Conservation (phyloP, 768 basidiomycete genomes). For the Hypholoma sublateritium region DNA sequence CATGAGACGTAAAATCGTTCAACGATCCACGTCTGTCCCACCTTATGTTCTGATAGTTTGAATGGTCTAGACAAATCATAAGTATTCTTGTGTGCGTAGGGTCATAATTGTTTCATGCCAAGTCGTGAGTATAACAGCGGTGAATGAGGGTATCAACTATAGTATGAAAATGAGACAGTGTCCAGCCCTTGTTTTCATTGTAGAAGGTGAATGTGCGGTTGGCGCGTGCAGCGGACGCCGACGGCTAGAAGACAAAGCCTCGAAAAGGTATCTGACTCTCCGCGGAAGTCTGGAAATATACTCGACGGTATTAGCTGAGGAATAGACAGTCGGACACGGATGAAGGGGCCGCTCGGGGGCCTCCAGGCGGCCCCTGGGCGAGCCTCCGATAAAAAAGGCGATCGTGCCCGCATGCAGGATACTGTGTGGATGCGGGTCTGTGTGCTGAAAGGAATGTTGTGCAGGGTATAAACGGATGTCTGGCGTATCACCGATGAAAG, state of each 20-base stretch:
- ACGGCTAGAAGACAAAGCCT: background rate
- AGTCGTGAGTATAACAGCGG: slow-evolving; percentile 22
- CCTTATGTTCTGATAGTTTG: no score
- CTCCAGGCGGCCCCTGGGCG: slow-evolving; percentile 7
- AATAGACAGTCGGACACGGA: slow-evolving; percentile 6
- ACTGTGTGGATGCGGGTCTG: background rate
- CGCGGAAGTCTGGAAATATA: background rate
- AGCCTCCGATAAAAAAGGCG: slow-evolving; percentile 3
- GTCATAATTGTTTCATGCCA: slow-evolving; percentile 25
- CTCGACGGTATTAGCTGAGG: slow-evolving; percentile 17
- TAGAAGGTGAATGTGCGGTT: background rate
- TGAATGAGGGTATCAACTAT: slow-evolving; percentile 17
- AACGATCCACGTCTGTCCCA: no score
- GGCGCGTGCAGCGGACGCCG: background rate
- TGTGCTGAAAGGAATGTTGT: background rate
- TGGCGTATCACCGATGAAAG: background rate
- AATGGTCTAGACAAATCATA: background rate
- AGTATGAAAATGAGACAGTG: slow-evolving; percentile 16
- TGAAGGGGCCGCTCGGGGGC: slow-evolving; percentile 2
- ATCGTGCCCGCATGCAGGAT: slow-evolving; percentile 5
- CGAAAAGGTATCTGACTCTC: background rate
- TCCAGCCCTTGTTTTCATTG: slow-evolving; percentile 8
- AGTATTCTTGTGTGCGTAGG: slow-evolving; percentile 16
- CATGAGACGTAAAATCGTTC: no score
- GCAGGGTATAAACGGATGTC: background rate